Evolutionary conservation across 495 filamentous ascomycete species (phyloP).

Genomic region (Achaetomiella virescens): DNA sequence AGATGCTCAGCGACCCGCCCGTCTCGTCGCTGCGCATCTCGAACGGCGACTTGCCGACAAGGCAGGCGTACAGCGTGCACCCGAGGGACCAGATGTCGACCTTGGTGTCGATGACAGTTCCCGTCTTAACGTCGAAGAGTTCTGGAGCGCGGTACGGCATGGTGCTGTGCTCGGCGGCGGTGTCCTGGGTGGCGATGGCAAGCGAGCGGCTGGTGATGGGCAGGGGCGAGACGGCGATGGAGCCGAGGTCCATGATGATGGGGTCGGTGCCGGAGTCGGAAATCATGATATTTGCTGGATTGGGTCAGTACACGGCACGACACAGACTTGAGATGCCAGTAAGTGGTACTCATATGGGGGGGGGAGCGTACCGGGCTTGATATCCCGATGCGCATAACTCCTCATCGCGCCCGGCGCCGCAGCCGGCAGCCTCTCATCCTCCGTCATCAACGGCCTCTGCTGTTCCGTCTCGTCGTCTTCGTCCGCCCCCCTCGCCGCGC

Average conservation of each 20-base stretch:
- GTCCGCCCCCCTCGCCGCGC: conserved; percentile 49
- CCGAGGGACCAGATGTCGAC: conserved; percentile 97
- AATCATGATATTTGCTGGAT: conserved; percentile 83
- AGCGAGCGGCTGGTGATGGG: conserved; percentile 90
- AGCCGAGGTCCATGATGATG: conserved; percentile 98
- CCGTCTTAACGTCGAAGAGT: conserved; percentile 96
- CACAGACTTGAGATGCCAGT: neutral
- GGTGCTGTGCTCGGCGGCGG: conserved; percentile 89
- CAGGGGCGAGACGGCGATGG: conserved; percentile 78
- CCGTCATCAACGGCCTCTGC: conserved; percentile 74
- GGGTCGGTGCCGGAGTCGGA: conserved; percentile 76
- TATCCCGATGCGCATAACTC: conserved; percentile 92
- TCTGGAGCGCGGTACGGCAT: conserved; percentile 98
- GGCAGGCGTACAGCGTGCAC: conserved; percentile 90
- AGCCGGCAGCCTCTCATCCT: conserved; percentile 66
- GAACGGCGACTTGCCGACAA: conserved; percentile 94
- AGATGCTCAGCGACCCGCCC: conserved; percentile 85
- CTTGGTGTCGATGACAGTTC: conserved; percentile 87
- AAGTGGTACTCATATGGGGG: too few relatives aligned
- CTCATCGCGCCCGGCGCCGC: conserved; percentile 59
- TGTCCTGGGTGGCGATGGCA: conserved; percentile 86
- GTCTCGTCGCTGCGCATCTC: conserved; percentile 94
- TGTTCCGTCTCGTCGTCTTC: conserved; percentile 67
- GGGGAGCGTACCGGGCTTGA: conserved; percentile 71
- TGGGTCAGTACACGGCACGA: conserved; percentile 8